Conservation (phyloP, 495 filamentous ascomycete species). For the Penicillium ucsense region DNA sequence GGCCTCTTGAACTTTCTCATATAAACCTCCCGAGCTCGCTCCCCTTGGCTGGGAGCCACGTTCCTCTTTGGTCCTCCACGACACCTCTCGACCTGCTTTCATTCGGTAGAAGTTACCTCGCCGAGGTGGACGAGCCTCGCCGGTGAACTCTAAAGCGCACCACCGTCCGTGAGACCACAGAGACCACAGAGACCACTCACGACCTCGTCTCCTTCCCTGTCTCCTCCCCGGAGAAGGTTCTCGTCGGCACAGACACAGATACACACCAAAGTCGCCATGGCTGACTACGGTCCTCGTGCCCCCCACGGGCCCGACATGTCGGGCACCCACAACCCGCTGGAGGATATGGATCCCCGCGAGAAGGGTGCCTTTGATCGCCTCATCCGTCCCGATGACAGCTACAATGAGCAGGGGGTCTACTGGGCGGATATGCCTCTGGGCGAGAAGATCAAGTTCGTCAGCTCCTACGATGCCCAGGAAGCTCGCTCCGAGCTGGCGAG, state of each 20-base stretch:
- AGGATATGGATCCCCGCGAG: constrained; percentile 52
- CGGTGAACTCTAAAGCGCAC: not conserved
- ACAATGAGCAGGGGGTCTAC: constrained; percentile 69
- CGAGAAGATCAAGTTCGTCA: constrained; percentile 63
- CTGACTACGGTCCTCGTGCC: constrained; percentile 45
- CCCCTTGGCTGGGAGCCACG: constrained; percentile 15
- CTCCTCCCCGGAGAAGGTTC: not conserved
- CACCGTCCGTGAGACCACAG: too few relatives aligned
- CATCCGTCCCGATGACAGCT: constrained; percentile 75
- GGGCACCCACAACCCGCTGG: constrained; percentile 39
- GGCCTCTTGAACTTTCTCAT: not conserved
- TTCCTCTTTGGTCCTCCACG: constrained; percentile 13
- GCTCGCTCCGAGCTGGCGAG: constrained; percentile 48
- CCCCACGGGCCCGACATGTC: constrained; percentile 48
- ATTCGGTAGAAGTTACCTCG: not conserved
- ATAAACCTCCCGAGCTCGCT: constrained; percentile 17
- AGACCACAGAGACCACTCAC: too few relatives aligned
- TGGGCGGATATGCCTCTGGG: constrained; percentile 72
- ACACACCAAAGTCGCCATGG: constrained; percentile 13
- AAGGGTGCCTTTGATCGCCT: constrained; percentile 61
- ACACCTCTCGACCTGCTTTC: not conserved
- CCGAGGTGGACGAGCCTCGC: constrained; percentile 3
- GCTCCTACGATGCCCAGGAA: constrained; percentile 55
- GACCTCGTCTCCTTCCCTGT: too few relatives aligned
- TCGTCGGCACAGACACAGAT: not conserved